Base-by-base conservation (phyloP, 805 yeast genomes). In the Hanseniaspora taiwanica region DNA sequence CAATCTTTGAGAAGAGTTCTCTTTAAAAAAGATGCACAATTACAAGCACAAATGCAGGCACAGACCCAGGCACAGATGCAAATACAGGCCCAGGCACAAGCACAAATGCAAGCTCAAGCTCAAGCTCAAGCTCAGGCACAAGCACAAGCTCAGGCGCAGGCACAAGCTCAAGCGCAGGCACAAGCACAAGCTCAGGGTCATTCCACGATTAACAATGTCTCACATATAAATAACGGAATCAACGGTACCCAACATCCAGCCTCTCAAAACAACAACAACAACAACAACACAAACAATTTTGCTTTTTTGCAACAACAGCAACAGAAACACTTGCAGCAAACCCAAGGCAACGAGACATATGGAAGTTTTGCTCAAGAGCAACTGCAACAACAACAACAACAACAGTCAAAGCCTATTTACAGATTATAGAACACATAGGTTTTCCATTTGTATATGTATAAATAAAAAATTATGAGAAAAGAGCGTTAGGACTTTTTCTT, bases 321-420 rank as follows among this genome's bases (percentile, higher is more conserved):
- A 12, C 46, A 44, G 31, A 53, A 45, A 35, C 45, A 42, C 3
- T 48, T 40, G 16, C 53, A 46, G n/a, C 29, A 25, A 13, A n/a
- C n/a, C n/a, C n/a, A n/a, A n/a, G n/a, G n/a, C n/a, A n/a, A n/a
- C n/a, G 34, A 31, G 14, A 14, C 18, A 6, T 31, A 4, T 31
- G 34, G 34, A 13, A 16, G 13, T n/a, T 14, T 31, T 31, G 20
- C 34, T 31, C 39, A 37, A n/a, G n/a, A n/a, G 21, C 45, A 43
- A 29, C 43, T 39, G 23, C 23, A 39, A 33, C 42, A 39, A 24
- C 43, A 43, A 13, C 44, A 43, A 25, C 42, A 43, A 31, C 48
- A 44, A 21, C 44, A 39, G 18, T 46, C 43, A 36, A 46, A 44
- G 21, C 39, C 29, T 25, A 19, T 36, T 40, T 3, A 12, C 40